Base-by-base conservation (phyloP, 169 alveolate genomes). In the Plasmodium adleri region DNA sequence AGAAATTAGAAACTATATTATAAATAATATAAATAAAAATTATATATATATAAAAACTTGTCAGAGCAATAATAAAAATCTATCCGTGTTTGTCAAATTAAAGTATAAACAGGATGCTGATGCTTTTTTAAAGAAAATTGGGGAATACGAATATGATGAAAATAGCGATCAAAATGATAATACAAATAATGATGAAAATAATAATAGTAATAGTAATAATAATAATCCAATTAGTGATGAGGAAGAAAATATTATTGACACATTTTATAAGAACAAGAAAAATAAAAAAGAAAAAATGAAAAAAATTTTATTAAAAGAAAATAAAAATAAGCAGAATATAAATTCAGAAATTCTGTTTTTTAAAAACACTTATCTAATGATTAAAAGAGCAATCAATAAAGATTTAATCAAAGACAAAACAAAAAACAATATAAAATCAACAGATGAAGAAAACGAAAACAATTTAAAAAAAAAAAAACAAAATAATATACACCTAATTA, bases 121-220 rank as follows among this genome's bases (percentile, higher is more conserved):
- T 54, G 56, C 49, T 15, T 86, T 86, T 86, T 71, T 86, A 73
- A 72, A 71, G 62, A 86, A 86, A 86, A 86, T 86, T 86, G 92
- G 92, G 8, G 92, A 86, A 49, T 59, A 58, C 52, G 39, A 72
- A 13, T 86, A 54, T 0, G 91, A 49, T 24, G 64, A 80, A 49
- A 63, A 66, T 26, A 62, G 32, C 0, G 59, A 64, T 5, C 26
- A 47, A 7, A 13, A 49, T 15, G 15, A 45, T 13, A 39, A 73
- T 10, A 39, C 24, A 4, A 39, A 39, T 39, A 39, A 39, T 39
- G 2, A 68, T 60, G 20, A 68, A 13, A 73, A 63, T 0, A 75
- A 39, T 17, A 39, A 76, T 43, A 85, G 62, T 22, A 73, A 63
- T 0, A 75, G 17, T 17, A 39, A 76, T 43, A 85, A 72, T 22